Conservation (phyloP, 768 basidiomycete species). For the Termitomyces sp. region DNA sequence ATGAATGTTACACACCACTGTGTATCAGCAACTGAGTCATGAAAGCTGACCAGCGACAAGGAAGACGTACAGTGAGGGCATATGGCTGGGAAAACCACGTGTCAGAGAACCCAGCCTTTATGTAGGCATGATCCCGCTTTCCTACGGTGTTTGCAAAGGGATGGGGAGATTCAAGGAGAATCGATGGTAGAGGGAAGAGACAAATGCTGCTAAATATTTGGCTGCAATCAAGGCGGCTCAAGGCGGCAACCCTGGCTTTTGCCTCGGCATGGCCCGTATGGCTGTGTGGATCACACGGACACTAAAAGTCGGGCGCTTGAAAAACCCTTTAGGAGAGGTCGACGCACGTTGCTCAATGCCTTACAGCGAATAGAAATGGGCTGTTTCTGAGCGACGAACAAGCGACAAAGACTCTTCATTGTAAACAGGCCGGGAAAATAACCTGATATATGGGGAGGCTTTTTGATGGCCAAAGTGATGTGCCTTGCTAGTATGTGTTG, state of each 20-base stretch:
- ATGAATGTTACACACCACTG: not conserved
- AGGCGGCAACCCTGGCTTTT: slow-evolving; percentile 4
- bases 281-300: slow-evolving; percentile 8
- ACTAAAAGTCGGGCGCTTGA: not conserved
- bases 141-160: slow-evolving; percentile 4
- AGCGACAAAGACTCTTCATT: not conserved
- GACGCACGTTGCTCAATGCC: not conserved
- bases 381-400: not conserved
- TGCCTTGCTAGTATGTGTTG: not conserved
- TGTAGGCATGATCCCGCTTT: slow-evolving; percentile 11
- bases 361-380: not conserved
- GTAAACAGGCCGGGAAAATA: not conserved
- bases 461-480: slow-evolving; percentile 10
- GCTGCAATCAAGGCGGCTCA: too few species aligned
- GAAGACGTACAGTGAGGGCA: slow-evolving; percentile 5
- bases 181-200: slow-evolving; percentile 2
- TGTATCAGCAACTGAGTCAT: slow-evolving; percentile 3
- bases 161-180: not conserved
- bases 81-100: not conserved
- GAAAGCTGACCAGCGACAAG: not conserved
- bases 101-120: slow-evolving; percentile 10
- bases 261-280: slow-evolving; percentile 6
- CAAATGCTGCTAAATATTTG: slow-evolving; percentile 10
- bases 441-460: not conserved
- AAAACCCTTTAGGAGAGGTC: not conserved